phyloP scores from a whole-genome alignment of 2,329 filamentous ascomycete species.

The Coniosporium tulheliwenetii region DNA sequence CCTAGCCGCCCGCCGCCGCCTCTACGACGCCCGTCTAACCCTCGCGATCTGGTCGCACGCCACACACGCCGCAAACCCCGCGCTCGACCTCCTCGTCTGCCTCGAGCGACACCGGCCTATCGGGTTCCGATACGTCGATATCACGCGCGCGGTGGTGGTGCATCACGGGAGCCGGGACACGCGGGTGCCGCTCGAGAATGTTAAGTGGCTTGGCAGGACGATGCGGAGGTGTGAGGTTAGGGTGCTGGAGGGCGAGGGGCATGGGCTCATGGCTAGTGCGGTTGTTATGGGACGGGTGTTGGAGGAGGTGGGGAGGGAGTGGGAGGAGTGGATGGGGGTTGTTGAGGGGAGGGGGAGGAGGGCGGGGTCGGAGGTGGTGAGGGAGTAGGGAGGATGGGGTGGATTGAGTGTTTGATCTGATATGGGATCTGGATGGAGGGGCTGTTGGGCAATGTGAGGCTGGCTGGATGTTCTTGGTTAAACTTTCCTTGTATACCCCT shows the following conservation, averaged over 20 bases:
- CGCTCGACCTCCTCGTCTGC: conserved; percentile 83
- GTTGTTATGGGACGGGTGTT: conserved; percentile 87
- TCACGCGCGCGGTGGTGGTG: conserved; percentile 79
- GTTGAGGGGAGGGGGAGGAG: neutral
- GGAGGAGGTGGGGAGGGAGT: conserved; percentile 86
- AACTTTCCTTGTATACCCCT: no score
- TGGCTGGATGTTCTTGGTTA: no score
- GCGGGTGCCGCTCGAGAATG: conserved; percentile 86
- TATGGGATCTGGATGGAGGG: no score
- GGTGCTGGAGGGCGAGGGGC: conserved; percentile 78
- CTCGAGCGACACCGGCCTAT: conserved; percentile 82
- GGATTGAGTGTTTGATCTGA: neutral
- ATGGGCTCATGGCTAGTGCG: conserved; percentile 91
- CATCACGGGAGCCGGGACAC: conserved; percentile 87
- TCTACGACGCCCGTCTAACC: conserved; percentile 77
- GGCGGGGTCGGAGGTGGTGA: neutral
- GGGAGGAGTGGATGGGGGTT: conserved; percentile 25
- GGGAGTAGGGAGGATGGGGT: neutral
- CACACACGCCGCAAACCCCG: conserved; percentile 81
- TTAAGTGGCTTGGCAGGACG: conserved; percentile 82
- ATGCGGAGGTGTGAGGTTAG: conserved; percentile 87
- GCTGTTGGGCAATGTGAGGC: no score
- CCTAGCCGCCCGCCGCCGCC: conserved; percentile 54
- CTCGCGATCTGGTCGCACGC: conserved; percentile 90
- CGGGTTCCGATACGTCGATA: conserved; percentile 93